Conservation (phyloP, 768 basidiomycete genomes). For the Phaeotremella fagi region DNA sequence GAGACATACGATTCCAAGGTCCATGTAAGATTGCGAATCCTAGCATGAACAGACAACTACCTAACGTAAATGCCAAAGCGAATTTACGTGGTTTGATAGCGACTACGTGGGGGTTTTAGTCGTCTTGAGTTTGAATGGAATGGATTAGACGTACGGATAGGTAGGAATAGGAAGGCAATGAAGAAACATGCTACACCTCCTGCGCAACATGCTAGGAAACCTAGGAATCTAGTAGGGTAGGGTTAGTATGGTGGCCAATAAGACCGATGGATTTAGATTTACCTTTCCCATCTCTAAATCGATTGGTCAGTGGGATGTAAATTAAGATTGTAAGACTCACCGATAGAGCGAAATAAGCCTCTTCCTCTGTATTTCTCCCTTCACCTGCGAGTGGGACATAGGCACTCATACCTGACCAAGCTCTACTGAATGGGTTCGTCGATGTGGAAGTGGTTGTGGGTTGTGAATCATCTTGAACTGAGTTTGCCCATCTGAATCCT, state of each 20-base stretch:
- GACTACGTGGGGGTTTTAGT: slow-evolving; percentile 16
- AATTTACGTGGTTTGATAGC: slow-evolving; percentile 81
- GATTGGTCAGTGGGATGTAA: not conserved
- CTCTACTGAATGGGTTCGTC: slow-evolving; percentile 71
- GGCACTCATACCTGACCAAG: slow-evolving; percentile 75
- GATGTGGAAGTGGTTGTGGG: slow-evolving; percentile 42
- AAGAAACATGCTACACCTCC: slow-evolving; percentile 82
- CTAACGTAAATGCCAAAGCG: slow-evolving; percentile 82
- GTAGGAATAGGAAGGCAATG: slow-evolving; percentile 62
- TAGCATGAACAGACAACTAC: slow-evolving; percentile 91
- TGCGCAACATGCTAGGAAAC: slow-evolving; percentile 80
- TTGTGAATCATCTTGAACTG: slow-evolving; percentile 44
- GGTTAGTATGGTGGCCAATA: slow-evolving; percentile 4
- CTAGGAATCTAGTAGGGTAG: slow-evolving; percentile 65
- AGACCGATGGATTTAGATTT: not conserved
- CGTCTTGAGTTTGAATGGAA: not conserved
- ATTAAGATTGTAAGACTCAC: slow-evolving; percentile 17
- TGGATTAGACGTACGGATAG: slow-evolving; percentile 28
- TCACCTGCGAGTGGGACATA: slow-evolving; percentile 81
- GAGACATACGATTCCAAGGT: slow-evolving; percentile 64
- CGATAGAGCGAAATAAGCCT: slow-evolving; percentile 69
- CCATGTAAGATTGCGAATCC: slow-evolving; percentile 63
- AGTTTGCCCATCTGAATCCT: slow-evolving; percentile 48
- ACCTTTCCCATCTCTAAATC: slow-evolving; percentile 86
- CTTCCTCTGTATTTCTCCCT: slow-evolving; percentile 86